Conservation (phyloP, 306 rosid species). For the Canavalia gladiata region DNA sequence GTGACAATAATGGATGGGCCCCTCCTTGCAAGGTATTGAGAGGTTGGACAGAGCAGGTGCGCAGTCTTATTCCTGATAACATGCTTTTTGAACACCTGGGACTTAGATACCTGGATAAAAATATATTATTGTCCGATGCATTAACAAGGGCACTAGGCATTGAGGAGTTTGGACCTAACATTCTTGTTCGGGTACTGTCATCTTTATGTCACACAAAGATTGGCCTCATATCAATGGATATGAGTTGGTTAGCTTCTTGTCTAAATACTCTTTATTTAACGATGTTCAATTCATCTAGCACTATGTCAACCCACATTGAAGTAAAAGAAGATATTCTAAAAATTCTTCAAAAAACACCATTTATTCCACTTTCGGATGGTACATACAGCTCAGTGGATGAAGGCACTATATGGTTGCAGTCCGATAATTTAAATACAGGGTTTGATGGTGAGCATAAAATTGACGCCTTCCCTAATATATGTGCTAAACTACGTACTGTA, state of each 20-base stretch:
- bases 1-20: constrained; percentile 70
- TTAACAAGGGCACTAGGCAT: constrained; percentile 82
- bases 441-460: constrained; percentile 64
- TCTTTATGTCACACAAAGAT: constrained; percentile 61
- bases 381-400: constrained; percentile 72
- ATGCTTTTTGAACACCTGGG: constrained; percentile 81
- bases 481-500: constrained; percentile 76
- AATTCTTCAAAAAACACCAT: constrained; percentile 62
- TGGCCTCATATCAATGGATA: constrained; percentile 67
- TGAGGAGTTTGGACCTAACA: constrained; percentile 82
- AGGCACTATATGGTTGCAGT: constrained; percentile 90
- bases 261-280: constrained; percentile 64
- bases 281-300: constrained; percentile 60
- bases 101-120: constrained; percentile 79
- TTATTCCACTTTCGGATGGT: constrained; percentile 95
- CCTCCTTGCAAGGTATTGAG: constrained; percentile 91
- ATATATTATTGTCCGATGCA: constrained; percentile 68
- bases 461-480: constrained; percentile 76
- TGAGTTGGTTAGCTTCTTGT: constrained; percentile 81
- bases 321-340: constrained; percentile 56
- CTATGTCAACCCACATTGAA: constrained; percentile 53
- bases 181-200: constrained; percentile 69
- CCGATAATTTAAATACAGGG: constrained; percentile 59
- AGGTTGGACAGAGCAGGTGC: constrained; percentile 89
- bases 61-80: constrained; percentile 68